Conservation (phyloP, 1,284 basidiomycete genomes). For the Microbotryum silenes-acaulis region DNA sequence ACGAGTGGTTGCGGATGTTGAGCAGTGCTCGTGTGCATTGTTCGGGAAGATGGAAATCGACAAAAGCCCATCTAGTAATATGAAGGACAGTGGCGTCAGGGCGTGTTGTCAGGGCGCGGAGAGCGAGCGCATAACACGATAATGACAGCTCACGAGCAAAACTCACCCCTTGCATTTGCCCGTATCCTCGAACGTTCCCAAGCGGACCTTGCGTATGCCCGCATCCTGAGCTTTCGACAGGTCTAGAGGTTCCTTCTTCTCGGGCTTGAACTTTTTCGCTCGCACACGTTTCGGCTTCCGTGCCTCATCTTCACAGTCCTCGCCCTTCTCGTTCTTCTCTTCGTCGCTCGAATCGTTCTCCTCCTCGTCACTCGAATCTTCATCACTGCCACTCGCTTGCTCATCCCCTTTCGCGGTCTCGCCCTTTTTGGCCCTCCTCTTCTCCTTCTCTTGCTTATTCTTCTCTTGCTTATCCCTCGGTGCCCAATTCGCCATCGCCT, state of each 20-base stretch:
- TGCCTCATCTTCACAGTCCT: no score
- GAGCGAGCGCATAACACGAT: neutral
- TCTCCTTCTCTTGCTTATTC: constrained; percentile 8
- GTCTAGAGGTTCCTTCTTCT: constrained; percentile 16
- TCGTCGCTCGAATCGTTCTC: constrained; percentile 11
- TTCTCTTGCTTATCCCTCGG: constrained; percentile 21
- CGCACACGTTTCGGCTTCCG: neutral
- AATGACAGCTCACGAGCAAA: neutral
- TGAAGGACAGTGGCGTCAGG: neutral
- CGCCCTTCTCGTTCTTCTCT: neutral
- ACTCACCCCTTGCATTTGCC: constrained; percentile 88
- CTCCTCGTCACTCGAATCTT: constrained; percentile 17
- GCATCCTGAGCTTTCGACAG: constrained; percentile 34
- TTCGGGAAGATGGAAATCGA: constrained; percentile 75
- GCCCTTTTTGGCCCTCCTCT: neutral
- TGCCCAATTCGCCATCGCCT: constrained; percentile 28
- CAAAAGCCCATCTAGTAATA: constrained; percentile 72
- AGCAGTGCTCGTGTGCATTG: constrained; percentile 74
- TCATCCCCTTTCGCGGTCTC: constrained; percentile 41
- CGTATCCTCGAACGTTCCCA: constrained; percentile 93
- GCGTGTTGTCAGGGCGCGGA: neutral
- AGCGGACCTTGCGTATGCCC: constrained; percentile 79
- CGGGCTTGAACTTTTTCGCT: constrained; percentile 13
- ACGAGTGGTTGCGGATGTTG: constrained; percentile 72
- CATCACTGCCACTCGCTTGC: constrained; percentile 17